Conservation (phyloP, 805 yeast species). For the Saccharomycopsis guyanensis region DNA sequence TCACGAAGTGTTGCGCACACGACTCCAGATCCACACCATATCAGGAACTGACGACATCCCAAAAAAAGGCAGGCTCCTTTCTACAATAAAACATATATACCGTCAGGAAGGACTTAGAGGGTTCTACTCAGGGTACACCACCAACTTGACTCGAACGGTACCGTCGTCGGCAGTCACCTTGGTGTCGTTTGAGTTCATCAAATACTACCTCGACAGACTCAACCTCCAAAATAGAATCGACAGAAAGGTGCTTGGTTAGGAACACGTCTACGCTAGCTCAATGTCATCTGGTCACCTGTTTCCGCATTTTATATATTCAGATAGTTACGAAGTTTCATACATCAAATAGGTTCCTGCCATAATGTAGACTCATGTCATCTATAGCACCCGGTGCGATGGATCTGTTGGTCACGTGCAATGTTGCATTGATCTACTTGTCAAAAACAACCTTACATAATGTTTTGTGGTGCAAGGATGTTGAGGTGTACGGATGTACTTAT, state of each 20-base stretch:
- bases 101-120: slow-evolving; percentile 69
- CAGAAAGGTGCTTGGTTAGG: background rate
- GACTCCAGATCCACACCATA: slow-evolving; percentile 59
- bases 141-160: slow-evolving; percentile 82
- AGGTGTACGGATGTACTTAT: too few relatives aligned
- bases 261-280: too few relatives aligned
- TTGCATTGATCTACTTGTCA: too few relatives aligned
- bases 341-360: too few relatives aligned
- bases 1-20: slow-evolving; percentile 87
- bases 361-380: too few relatives aligned
- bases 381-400: too few relatives aligned
- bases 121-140: slow-evolving; percentile 82
- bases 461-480: too few relatives aligned
- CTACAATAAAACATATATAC: slow-evolving; percentile 37
- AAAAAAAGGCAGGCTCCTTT: slow-evolving; percentile 15
- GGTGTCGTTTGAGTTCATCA: slow-evolving; percentile 81
- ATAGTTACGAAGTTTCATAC: background rate
- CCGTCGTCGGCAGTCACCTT: slow-evolving; percentile 96
- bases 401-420: too few relatives aligned
- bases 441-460: too few relatives aligned
- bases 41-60: background rate
- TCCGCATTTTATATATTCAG: background rate
- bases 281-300: too few relatives aligned
- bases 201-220: slow-evolving; percentile 36
- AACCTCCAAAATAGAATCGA: background rate